phyloP scores from a whole-genome alignment of 208 protist species.

The Trypanosomatidae sp. region DNA sequence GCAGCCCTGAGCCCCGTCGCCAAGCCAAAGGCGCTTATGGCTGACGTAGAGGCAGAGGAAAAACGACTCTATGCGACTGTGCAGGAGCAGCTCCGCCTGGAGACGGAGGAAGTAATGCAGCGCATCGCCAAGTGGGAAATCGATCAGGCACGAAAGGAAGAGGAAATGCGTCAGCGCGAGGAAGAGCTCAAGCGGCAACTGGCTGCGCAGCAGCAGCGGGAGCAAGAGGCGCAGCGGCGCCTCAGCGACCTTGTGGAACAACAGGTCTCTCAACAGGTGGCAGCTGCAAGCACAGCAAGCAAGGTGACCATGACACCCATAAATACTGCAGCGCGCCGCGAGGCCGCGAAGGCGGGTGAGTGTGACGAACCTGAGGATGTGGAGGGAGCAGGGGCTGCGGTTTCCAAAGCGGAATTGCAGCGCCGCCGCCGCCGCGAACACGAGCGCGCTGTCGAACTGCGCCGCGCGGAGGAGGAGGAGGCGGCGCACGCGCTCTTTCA shows the following conservation, averaged over 20 bases:
- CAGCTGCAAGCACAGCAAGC: slow-evolving; percentile 12
- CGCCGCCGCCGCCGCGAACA: slow-evolving; percentile 70
- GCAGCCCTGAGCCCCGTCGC: background rate
- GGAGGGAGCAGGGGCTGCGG: background rate
- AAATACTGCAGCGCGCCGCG: slow-evolving; percentile 4
- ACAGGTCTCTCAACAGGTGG: slow-evolving; percentile 30
- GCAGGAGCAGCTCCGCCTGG: slow-evolving; percentile 25
- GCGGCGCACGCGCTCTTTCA: slow-evolving; percentile 80
- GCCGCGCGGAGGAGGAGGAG: slow-evolving; percentile 79
- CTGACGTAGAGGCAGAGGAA: slow-evolving; percentile 25
- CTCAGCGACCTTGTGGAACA: slow-evolving; percentile 38
- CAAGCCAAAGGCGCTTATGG: slow-evolving; percentile 14
- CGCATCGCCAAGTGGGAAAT: slow-evolving; percentile 36
- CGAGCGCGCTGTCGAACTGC: slow-evolving; percentile 63
- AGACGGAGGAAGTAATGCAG: slow-evolving; percentile 36
- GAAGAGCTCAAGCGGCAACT: slow-evolving; percentile 34
- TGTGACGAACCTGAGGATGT: slow-evolving; percentile 8
- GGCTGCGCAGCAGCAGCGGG: slow-evolving; percentile 31
- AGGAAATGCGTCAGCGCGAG: slow-evolving; percentile 38
- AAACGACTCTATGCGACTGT: slow-evolving; percentile 18
- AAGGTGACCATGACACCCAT: slow-evolving; percentile 4
- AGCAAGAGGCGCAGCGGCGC: slow-evolving; percentile 38
- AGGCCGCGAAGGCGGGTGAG: slow-evolving; percentile 8
- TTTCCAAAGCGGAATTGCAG: slow-evolving; percentile 38
- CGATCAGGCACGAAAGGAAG: slow-evolving; percentile 39